Conservation (phyloP, 441 rosid genomes). For the Populus trichocarpa region DNA sequence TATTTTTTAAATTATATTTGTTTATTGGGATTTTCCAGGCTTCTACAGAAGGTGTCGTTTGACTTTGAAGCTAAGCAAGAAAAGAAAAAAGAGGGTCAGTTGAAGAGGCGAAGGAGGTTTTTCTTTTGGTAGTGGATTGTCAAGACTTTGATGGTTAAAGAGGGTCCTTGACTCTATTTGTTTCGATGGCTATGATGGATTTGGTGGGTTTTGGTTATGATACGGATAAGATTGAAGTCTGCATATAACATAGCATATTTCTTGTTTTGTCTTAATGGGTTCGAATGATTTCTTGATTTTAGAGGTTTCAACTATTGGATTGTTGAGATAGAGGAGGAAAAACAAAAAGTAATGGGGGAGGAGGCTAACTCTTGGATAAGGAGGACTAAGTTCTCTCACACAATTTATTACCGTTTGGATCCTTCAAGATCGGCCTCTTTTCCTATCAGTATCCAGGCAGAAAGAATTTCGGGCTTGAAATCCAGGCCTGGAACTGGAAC, state of each 20-base stretch:
- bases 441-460: slow-evolving; percentile 38
- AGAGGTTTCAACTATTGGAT: slow-evolving; percentile 13
- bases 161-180: not conserved
- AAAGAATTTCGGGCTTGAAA: slow-evolving; percentile 36
- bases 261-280: slow-evolving; percentile 25
- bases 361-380: slow-evolving; percentile 83
- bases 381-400: slow-evolving; percentile 86
- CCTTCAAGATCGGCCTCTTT: slow-evolving; percentile 48
- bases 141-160: slow-evolving; percentile 12
- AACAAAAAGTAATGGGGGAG: slow-evolving; percentile 52
- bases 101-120: too few relatives aligned
- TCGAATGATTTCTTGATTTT: slow-evolving; percentile 31
- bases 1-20: slow-evolving; percentile 11
- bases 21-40: slow-evolving; percentile 54
- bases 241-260: slow-evolving; percentile 18
- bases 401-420: slow-evolving; percentile 73
- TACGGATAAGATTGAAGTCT: slow-evolving; percentile 33
- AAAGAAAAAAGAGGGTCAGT: not conserved
- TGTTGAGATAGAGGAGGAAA: not conserved
- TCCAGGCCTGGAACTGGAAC: slow-evolving; percentile 31
- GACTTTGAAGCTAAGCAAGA: slow-evolving; percentile 35
- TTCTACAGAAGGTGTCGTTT: slow-evolving; percentile 11
- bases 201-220: slow-evolving; percentile 20
- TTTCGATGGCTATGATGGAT: slow-evolving; percentile 11
- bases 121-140: slow-evolving; percentile 8